Evolutionary conservation across 495 filamentous ascomycete genomes (phyloP).

Genomic region (Sordaria brevicollis): DNA sequence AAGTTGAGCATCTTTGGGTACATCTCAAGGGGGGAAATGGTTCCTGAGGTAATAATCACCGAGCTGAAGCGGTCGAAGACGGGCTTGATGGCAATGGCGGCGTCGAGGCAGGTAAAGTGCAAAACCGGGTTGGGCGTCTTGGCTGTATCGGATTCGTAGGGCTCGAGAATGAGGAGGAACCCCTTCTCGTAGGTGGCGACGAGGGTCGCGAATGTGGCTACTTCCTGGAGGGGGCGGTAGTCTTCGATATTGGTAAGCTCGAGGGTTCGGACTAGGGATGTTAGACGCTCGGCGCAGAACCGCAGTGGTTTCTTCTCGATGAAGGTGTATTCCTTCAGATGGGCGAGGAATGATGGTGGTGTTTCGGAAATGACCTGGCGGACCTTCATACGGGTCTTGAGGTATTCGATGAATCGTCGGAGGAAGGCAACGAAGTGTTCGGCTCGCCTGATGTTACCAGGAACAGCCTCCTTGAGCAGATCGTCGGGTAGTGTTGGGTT

Average conservation of each 20-base stretch:
- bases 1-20: conserved; percentile 98
- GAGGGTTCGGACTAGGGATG: conserved; percentile 87
- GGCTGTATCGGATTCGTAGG: conserved; percentile 89
- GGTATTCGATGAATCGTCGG: conserved; percentile 93
- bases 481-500: conserved; percentile 80
- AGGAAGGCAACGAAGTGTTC: conserved; percentile 96
- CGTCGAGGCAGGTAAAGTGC: conserved; percentile 94
- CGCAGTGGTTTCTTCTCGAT: conserved; percentile 94
- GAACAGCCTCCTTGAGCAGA: conserved; percentile 83
- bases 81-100: conserved; percentile 95
- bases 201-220: conserved; percentile 96
- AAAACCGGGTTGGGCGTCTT: conserved; percentile 92
- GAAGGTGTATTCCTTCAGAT: conserved; percentile 90
- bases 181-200: conserved; percentile 97
- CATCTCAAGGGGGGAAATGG: conserved; percentile 95
- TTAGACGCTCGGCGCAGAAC: conserved; percentile 92
- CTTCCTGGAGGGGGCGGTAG: conserved; percentile 92
- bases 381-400: conserved; percentile 98
- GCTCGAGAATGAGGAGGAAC: conserved; percentile 91
- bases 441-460: conserved; percentile 89
- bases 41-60: conserved; percentile 97
- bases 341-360: conserved; percentile 82
- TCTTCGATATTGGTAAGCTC: conserved; percentile 98
- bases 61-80: conserved; percentile 96
- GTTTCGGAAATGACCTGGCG: conserved; percentile 95